These are phyloP conservation scores for Fraxinus paxiana DNA, from an alignment of 305 asterid genomes.

Conservation along the genomic window DNA sequence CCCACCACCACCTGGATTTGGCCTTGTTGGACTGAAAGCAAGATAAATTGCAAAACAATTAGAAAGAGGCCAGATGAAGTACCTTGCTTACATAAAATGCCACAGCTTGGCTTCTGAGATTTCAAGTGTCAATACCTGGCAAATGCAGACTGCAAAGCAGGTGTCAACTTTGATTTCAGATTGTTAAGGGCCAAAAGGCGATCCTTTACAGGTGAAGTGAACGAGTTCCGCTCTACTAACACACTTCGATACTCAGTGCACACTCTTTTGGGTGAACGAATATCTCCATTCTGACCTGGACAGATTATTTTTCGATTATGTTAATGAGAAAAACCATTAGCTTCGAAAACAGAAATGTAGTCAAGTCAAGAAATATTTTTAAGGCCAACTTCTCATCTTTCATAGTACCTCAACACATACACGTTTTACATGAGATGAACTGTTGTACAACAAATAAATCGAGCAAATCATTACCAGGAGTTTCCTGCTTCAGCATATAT, in stretches of 20 bases:
- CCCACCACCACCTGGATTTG: constrained; percentile 92
- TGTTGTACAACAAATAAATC: constrained; percentile 11
- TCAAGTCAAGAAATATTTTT: constrained; percentile 3
- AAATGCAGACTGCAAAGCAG: constrained; percentile 88
- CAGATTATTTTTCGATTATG: constrained; percentile 15
- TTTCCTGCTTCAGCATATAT: constrained; percentile 54
- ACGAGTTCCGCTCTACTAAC: constrained; percentile 86
- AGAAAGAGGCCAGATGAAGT: constrained; percentile 8
- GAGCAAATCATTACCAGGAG: constrained; percentile 44
- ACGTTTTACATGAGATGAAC: constrained; percentile 6
- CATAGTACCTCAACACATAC: not conserved
- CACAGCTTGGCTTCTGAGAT: constrained; percentile 18
- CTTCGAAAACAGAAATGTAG: constrained; percentile 13
- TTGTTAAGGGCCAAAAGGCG: constrained; percentile 69
- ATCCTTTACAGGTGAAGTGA: constrained; percentile 95
- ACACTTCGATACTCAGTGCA: constrained; percentile 78
- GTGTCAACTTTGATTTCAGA: constrained; percentile 71
- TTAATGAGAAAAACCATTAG: constrained; percentile 19
- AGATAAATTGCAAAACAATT: constrained; percentile 19
- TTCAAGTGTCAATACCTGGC: constrained; percentile 57
- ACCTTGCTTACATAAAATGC: not conserved
- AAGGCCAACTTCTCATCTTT: not conserved
- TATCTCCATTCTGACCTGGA: constrained; percentile 78
- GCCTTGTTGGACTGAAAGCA: constrained; percentile 87
- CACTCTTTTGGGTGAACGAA: constrained; percentile 78